phyloP scores from a whole-genome alignment of 306 rosid species.

The Glycyrrhiza uralensis region DNA sequence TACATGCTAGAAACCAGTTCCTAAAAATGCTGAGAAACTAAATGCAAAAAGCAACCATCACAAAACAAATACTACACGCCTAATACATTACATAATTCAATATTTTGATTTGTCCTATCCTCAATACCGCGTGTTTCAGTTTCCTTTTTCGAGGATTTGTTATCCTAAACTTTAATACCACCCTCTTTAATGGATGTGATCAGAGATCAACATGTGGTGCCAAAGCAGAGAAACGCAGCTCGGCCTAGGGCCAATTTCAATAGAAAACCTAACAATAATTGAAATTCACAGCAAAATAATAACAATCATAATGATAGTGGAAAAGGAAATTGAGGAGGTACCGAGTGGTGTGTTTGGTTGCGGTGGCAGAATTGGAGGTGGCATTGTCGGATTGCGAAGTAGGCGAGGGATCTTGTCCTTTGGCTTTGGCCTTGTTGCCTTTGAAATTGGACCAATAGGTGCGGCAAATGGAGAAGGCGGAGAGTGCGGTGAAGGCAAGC shows the following conservation, averaged over 20 bases:
- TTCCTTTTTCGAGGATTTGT: neutral
- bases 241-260: neutral
- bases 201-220: neutral
- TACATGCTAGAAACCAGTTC: neutral
- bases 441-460: constrained; percentile 68
- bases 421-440: constrained; percentile 36
- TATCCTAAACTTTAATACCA: neutral
- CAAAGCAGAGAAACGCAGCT: neutral
- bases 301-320: neutral
- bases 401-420: constrained; percentile 31
- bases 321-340: constrained; percentile 4
- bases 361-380: neutral
- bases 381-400: neutral
- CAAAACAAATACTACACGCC: neutral
- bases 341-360: constrained; percentile 9
- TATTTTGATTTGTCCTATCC: neutral
- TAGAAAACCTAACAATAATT: neutral
- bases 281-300: neutral
- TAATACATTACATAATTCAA: neutral
- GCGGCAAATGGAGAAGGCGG: constrained; percentile 83
- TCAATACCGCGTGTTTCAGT: neutral
- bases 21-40: neutral
- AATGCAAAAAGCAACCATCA: neutral
- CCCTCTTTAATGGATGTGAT: neutral
- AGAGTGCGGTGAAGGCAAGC: constrained; percentile 90